phyloP scores from a whole-genome alignment of 2,329 filamentous ascomycete species.

The Trichoderma gracile region DNA sequence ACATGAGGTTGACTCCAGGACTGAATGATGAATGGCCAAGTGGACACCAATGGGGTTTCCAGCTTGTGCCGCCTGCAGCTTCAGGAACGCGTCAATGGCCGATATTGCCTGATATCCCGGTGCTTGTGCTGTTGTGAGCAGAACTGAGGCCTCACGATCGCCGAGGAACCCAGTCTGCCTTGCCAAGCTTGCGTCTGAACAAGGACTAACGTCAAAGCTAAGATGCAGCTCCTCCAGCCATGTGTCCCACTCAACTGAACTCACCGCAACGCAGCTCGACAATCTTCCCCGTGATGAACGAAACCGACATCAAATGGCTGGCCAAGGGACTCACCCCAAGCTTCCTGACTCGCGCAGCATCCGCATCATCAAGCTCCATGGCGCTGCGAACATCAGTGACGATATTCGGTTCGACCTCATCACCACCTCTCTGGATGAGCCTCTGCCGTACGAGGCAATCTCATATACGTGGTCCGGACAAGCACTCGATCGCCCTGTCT shows the following conservation, averaged over 20 bases:
- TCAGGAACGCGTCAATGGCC: too few relatives aligned
- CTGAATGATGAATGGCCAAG: too few relatives aligned
- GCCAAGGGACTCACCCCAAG: background rate
- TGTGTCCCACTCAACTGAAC: background rate
- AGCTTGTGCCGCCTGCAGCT: too few relatives aligned
- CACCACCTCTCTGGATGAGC: background rate
- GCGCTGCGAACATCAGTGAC: background rate
- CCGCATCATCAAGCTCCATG: background rate
- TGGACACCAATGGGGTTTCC: too few relatives aligned
- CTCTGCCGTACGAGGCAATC: slow-evolving; percentile 8
- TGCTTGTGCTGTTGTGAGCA: background rate
- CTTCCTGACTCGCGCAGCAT: slow-evolving; percentile 10
- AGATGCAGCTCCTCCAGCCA: background rate
- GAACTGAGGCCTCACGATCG: background rate
- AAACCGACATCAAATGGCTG: background rate
- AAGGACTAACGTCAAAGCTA: background rate
- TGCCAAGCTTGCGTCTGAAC: background rate
- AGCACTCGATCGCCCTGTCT: background rate
- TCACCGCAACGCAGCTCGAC: background rate
- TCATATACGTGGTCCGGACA: slow-evolving; percentile 17
- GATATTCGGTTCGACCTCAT: background rate
- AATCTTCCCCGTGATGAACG: background rate
- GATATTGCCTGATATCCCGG: too few relatives aligned
- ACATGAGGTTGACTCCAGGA: too few relatives aligned
- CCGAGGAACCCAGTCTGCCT: background rate